Percentiles rank a stretch among this genome's conserved stretches.
Conservation (phyloP, 768 basidiomycete genomes). For the Symmetrospora coprosmae region DNA sequence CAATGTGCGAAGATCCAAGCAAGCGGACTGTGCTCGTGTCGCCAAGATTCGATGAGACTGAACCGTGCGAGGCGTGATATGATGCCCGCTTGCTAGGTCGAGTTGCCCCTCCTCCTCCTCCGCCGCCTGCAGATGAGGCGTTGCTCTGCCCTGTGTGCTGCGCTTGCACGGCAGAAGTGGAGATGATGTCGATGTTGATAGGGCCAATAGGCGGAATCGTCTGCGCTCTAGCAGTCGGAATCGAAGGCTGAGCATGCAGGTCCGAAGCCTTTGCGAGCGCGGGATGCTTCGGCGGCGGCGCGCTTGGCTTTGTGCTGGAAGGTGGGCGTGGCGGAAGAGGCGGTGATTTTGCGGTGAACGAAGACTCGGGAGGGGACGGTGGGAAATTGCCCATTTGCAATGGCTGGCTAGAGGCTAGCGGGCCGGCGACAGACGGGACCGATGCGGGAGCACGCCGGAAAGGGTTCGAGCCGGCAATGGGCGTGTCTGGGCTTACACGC, state of each 20-base stretch:
- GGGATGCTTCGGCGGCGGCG: conserved; percentile 14
- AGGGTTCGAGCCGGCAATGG: too few relatives aligned
- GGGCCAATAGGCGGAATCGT: background rate
- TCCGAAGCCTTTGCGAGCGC: too few relatives aligned
- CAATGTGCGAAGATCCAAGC: conserved; percentile 16
- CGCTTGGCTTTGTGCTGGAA: background rate
- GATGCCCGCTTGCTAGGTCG: background rate
- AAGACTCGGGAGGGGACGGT: background rate
- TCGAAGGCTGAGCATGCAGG: too few relatives aligned
- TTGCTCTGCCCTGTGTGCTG: background rate
- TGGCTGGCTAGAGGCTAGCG: too few relatives aligned
- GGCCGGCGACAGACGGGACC: too few relatives aligned
- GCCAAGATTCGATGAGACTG: too few relatives aligned
- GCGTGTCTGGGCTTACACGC: too few relatives aligned
- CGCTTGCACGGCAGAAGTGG: background rate
- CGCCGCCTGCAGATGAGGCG: background rate
- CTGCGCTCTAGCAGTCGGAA: too few relatives aligned
- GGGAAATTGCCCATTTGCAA: too few relatives aligned
- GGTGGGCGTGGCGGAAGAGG: conserved; percentile 15
- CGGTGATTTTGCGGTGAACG: background rate
- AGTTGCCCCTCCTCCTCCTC: background rate
- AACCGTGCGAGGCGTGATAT: too few relatives aligned
- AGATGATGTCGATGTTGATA: conserved; percentile 8
- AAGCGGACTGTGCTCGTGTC: background rate
- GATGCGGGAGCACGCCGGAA: too few relatives aligned